A percentile compares a stretch with the other conserved stretches of the same genome.
phyloP scores from a whole-genome alignment of 768 basidiomycete species.

The Tubosaeta brunneosetosa region DNA sequence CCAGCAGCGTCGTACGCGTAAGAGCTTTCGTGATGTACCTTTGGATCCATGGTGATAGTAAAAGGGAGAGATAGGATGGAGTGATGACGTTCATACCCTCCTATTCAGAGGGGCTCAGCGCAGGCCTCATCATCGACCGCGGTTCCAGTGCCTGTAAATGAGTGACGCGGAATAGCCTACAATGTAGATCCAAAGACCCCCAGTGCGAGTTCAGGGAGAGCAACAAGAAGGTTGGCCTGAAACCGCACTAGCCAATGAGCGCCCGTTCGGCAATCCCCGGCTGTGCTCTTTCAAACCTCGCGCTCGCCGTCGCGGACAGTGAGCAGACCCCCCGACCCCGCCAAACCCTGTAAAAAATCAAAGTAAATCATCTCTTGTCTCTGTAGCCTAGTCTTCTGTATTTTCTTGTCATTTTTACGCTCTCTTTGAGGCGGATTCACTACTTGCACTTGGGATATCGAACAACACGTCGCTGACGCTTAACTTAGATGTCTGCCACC shows the following conservation, averaged over 20 bases:
- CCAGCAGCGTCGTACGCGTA: constrained; percentile 25
- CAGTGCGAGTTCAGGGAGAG: background rate
- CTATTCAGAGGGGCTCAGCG: constrained; percentile 5
- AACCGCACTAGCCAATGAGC: background rate
- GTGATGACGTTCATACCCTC: constrained; percentile 5
- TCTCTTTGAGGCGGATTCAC: constrained; percentile 27
- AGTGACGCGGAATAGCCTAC: background rate
- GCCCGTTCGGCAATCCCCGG: constrained; percentile 27
- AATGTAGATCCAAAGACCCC: background rate
- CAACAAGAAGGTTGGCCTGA: background rate
- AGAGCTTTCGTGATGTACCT: constrained; percentile 17
- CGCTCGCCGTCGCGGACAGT: constrained; percentile 32
- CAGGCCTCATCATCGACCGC: background rate
- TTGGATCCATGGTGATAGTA: constrained; percentile 22
- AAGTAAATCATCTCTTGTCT: constrained; percentile 14
- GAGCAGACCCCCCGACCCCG: constrained; percentile 25
- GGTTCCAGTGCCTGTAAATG: background rate
- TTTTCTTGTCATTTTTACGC: background rate
- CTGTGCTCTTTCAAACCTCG: constrained; percentile 8
- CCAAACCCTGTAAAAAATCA: constrained; percentile 8
- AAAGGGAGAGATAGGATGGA: background rate
- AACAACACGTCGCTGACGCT: constrained; percentile 22
- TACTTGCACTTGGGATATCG: constrained; percentile 25
- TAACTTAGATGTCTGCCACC: constrained; percentile 57
- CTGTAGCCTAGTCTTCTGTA: background rate